These are phyloP conservation scores for Kwoniella mangroviensis DNA, from an alignment of 768 basidiomycete genomes.

Conservation along the genomic window DNA sequence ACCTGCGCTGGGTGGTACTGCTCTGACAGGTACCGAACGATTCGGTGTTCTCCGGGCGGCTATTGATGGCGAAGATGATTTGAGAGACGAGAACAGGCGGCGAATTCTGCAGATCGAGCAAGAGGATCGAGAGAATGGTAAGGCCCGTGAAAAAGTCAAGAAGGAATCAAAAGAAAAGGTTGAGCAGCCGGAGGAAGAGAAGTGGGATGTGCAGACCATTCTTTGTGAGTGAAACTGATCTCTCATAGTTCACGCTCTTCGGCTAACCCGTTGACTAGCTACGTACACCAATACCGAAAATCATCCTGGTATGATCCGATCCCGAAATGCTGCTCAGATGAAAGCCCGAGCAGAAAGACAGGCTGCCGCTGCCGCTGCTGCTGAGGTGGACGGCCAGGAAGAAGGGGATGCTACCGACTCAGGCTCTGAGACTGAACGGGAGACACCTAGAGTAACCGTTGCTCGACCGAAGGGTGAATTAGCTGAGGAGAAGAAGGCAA, in stretches of 20 bases:
- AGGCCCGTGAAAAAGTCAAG: conserved; percentile 61
- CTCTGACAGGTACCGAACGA: conserved; percentile 75
- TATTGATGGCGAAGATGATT: conserved; percentile 63
- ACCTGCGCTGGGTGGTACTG: conserved; percentile 67
- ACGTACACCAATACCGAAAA: conserved; percentile 98
- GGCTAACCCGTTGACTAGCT: conserved; percentile 61
- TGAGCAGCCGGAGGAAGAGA: conserved; percentile 66
- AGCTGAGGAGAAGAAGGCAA: conserved; percentile 60
- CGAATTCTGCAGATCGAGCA: conserved; percentile 59
- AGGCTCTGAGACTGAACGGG: conserved; percentile 56
- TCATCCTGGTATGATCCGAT: conserved; percentile 85
- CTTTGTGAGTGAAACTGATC: conserved; percentile 68
- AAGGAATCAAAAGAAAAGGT: conserved; percentile 53
- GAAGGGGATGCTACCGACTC: conserved; percentile 43
- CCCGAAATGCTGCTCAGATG: conserved; percentile 60
- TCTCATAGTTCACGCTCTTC: not conserved
- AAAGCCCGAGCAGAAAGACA: conserved; percentile 53
- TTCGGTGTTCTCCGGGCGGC: conserved; percentile 77
- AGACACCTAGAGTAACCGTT: conserved; percentile 62
- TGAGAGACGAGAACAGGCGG: conserved; percentile 45
- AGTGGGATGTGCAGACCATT: conserved; percentile 96
- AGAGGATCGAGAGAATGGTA: conserved; percentile 62
- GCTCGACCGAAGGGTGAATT: conserved; percentile 76
- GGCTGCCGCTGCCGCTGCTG: conserved; percentile 63
- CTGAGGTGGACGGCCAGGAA: conserved; percentile 62